These are phyloP conservation scores for Arabidopsis suecica DNA, from an alignment of 345 rosid species.

Conservation along the genomic window DNA sequence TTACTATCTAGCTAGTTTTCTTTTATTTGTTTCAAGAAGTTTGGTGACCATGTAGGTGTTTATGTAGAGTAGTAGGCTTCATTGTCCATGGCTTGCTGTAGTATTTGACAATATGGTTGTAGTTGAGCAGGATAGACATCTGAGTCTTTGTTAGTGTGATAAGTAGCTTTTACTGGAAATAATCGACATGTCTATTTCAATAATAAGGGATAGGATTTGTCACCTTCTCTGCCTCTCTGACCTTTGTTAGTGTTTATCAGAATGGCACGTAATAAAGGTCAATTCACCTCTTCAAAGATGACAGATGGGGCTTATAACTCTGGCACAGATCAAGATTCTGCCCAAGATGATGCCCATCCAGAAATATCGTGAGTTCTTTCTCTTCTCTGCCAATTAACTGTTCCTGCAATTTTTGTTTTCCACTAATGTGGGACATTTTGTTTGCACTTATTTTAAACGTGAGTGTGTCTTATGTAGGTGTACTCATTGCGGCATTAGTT, in stretches of 20 bases:
- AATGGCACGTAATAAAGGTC: conserved; percentile 98
- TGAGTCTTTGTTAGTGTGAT: not conserved
- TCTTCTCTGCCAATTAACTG: conserved; percentile 14
- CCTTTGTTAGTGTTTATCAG: conserved; percentile 49
- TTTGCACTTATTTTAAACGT: conserved; percentile 4
- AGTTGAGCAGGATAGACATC: conserved; percentile 22
- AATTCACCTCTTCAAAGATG: conserved; percentile 79
- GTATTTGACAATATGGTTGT: conserved; percentile 1
- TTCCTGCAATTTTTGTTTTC: not conserved
- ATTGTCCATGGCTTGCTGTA: not conserved
- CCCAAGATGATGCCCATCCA: conserved; percentile 67
- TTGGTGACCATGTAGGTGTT: conserved; percentile 8
- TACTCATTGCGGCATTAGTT: conserved; percentile 86
- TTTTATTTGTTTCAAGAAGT: conserved; percentile 10
- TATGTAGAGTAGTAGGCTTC: not conserved
- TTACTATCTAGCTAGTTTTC: conserved; percentile 1
- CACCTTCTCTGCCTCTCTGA: conserved; percentile 7
- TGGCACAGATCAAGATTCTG: conserved; percentile 66
- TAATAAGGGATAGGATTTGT: conserved; percentile 1
- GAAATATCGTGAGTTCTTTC: conserved; percentile 72
- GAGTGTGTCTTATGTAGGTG: conserved; percentile 58
- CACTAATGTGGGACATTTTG: not conserved
- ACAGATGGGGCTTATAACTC: conserved; percentile 67
- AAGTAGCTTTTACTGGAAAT: conserved; percentile 5
- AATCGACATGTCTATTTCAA: conserved; percentile 1